A percentile compares a stretch with the other conserved stretches of the same genome.
Conservation (phyloP, 768 basidiomycete genomes). For the Tylopilus intermedius region DNA sequence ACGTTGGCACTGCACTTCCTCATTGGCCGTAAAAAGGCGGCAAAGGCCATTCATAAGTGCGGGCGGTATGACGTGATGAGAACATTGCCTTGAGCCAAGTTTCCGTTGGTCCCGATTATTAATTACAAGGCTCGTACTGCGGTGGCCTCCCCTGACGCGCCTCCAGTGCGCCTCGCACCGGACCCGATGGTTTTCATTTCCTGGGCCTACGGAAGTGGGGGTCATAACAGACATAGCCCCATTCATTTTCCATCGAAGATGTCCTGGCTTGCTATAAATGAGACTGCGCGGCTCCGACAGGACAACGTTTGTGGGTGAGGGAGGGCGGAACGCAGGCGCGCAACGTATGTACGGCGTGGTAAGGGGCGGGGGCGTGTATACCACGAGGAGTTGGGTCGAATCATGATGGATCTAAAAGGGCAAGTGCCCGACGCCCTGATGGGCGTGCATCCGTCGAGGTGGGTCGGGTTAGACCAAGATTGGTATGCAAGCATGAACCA, state of each 20-base stretch:
- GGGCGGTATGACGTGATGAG: neutral
- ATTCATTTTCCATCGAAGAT: constrained; percentile 1
- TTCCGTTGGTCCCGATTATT: constrained; percentile 2
- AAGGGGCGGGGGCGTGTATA: constrained; percentile 3
- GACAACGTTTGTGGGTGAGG: constrained; percentile 1
- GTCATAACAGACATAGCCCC: neutral
- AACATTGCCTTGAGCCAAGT: constrained; percentile 1
- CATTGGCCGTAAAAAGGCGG: neutral
- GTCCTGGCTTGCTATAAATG: neutral
- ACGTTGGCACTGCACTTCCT: neutral
- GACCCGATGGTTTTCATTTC: constrained; percentile 10
- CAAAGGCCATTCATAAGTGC: neutral
- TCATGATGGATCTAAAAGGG: neutral
- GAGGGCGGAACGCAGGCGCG: neutral
- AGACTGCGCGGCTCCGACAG: constrained; percentile 19
- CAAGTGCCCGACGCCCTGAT: neutral
- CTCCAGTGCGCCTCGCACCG: constrained; percentile 7
- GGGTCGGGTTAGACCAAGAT: too few species aligned
- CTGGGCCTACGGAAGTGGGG: neutral
- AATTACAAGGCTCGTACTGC: neutral
- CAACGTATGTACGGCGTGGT: constrained; percentile 13
- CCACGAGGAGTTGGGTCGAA: constrained; percentile 14
- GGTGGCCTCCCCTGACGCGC: constrained; percentile 5
- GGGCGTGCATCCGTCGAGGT: neutral
- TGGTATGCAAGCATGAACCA: too few species aligned